These are phyloP conservation scores for Pelomyxa schiedti DNA, from an alignment of 78 protist genomes.

Conservation along the genomic window DNA sequence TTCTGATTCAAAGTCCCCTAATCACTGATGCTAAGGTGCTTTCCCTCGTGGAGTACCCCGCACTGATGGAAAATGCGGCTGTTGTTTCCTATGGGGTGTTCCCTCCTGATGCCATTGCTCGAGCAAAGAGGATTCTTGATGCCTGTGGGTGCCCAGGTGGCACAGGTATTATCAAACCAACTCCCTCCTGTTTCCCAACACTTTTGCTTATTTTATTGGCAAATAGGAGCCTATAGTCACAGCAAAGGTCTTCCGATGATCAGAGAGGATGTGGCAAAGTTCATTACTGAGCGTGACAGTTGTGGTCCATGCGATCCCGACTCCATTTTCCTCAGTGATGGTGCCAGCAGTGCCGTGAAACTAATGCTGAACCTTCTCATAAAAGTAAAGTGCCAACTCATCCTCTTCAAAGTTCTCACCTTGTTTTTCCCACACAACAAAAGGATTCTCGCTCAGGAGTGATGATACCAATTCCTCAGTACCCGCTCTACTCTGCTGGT, in stretches of 20 bases:
- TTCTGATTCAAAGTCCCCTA: too few species aligned
- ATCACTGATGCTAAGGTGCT: too few species aligned
- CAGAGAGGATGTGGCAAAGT: slow-evolving; percentile 74
- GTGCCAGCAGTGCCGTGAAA: slow-evolving; percentile 86
- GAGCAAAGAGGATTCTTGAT: slow-evolving; percentile 33
- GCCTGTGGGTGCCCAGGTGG: slow-evolving; percentile 1
- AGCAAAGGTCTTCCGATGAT: slow-evolving; percentile 72
- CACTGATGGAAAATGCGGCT: slow-evolving; percentile 19
- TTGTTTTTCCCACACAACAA: too few species aligned
- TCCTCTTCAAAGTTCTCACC: too few species aligned
- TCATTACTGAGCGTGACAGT: slow-evolving; percentile 70
- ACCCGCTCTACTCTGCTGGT: slow-evolving; percentile 98
- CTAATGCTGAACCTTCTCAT: slow-evolving; percentile 39
- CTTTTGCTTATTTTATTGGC: too few species aligned
- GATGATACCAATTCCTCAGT: slow-evolving; percentile 98
- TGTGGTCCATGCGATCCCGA: slow-evolving; percentile 40
- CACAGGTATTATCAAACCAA: too few species aligned
- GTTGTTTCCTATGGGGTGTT: too few species aligned
- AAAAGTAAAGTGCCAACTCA: slow-evolving; percentile 7
- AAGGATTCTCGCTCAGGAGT: too few species aligned
- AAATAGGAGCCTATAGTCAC: slow-evolving; percentile 91
- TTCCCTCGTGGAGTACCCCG: slow-evolving; percentile 42
- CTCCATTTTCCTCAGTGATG: slow-evolving; percentile 91
- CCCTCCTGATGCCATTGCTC: slow-evolving; percentile 66
- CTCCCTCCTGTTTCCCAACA: too few species aligned